Conservation (phyloP, 2,329 filamentous ascomycete genomes). For the Aspergillus eucalypticola region DNA sequence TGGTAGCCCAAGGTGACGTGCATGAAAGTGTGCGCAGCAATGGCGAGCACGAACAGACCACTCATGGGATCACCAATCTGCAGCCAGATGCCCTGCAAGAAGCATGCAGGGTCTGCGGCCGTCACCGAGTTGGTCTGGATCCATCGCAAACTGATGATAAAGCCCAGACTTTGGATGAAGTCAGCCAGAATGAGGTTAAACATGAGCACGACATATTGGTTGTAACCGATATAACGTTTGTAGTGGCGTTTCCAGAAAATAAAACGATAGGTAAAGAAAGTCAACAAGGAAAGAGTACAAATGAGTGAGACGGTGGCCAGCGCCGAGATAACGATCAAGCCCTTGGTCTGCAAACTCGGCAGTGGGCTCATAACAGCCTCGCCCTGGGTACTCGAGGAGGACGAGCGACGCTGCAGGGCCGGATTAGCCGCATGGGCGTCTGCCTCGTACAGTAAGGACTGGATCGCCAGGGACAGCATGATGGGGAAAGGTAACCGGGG, state of each 20-base stretch:
- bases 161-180: slow-evolving; percentile 2
- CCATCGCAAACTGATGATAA: slow-evolving; percentile 6
- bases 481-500: not conserved
- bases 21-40: slow-evolving; percentile 2
- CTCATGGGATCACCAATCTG: slow-evolving; percentile 9
- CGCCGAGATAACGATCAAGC: slow-evolving; percentile 3
- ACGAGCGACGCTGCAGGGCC: slow-evolving; percentile 1
- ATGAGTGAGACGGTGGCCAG: slow-evolving; percentile 2
- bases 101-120: slow-evolving; percentile 1
- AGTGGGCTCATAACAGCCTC: slow-evolving; percentile 1
- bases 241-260: slow-evolving; percentile 7
- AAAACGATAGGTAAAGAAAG: slow-evolving; percentile 5
- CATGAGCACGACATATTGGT: slow-evolving; percentile 10
- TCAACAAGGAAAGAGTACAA: not conserved
- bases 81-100: slow-evolving; percentile 4
- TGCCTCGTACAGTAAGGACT: slow-evolving; percentile 1
- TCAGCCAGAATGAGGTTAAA: slow-evolving; percentile 6
- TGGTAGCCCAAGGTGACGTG: slow-evolving; percentile 3
- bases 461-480: slow-evolving; percentile 7
- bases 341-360: not conserved
- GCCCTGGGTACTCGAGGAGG: not conserved
- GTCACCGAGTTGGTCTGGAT: slow-evolving; percentile 2
- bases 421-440: not conserved
- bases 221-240: slow-evolving; percentile 6
- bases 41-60: slow-evolving; percentile 4